Percentiles rank a stretch among this genome's conserved stretches.
Evolutionary conservation across 257 asterid species (phyloP).

Genomic region (Salvia splendens): DNA sequence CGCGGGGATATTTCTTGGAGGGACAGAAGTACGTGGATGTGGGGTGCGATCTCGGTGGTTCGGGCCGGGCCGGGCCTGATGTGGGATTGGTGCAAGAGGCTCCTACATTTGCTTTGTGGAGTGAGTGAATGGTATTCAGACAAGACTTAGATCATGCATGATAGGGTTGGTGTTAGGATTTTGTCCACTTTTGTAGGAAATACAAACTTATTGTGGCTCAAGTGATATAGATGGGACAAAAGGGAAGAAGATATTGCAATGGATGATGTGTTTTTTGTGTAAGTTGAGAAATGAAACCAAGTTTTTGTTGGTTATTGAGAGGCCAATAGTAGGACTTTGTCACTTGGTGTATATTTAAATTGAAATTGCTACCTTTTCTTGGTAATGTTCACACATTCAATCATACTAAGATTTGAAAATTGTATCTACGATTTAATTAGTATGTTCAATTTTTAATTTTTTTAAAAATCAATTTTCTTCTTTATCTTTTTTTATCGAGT

Average conservation of each 20-base stretch:
- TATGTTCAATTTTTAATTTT: too few relatives aligned
- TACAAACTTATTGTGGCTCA: conserved; percentile 4
- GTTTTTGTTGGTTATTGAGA: background rate
- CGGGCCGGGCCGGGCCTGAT: conserved; percentile 23
- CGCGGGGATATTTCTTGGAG: conserved; percentile 38
- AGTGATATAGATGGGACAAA: background rate
- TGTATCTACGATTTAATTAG: too few relatives aligned
- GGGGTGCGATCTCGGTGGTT: conserved; percentile 34
- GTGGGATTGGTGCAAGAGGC: conserved; percentile 46
- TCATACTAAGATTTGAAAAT: too few relatives aligned
- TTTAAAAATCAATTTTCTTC: too few relatives aligned
- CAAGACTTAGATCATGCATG: background rate
- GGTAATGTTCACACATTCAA: too few relatives aligned
- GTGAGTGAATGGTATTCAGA: conserved; percentile 37
- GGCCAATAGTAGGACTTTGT: background rate
- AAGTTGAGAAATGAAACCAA: background rate
- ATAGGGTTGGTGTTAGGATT: conserved; percentile 5
- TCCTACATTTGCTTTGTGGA: conserved; percentile 71
- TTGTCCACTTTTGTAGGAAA: background rate
- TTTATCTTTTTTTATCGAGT: too few relatives aligned
- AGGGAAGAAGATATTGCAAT: background rate
- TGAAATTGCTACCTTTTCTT: background rate
- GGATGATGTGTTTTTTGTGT: background rate
- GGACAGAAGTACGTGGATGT: conserved; percentile 35
- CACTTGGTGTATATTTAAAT: background rate